phyloP scores from a whole-genome alignment of 2,329 filamentous ascomycete species.

The Huntiella bhutanensis region DNA sequence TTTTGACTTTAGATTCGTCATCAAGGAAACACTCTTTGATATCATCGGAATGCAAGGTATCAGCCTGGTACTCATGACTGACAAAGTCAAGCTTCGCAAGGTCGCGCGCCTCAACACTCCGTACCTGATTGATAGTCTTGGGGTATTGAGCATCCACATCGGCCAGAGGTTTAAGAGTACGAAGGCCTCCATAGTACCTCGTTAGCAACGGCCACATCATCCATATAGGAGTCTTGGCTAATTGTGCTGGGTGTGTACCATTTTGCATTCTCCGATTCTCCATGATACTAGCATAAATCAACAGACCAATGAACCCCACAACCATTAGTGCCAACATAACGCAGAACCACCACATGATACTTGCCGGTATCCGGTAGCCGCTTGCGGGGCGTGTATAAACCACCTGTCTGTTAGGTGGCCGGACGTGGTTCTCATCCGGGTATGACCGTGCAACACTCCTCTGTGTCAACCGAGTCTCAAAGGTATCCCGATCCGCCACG shows the following conservation, averaged over 20 bases:
- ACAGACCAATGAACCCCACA: constrained; percentile 55
- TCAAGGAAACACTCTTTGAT: constrained; percentile 68
- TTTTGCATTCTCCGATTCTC: constrained; percentile 46
- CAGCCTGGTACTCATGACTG: constrained; percentile 23
- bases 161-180: constrained; percentile 43
- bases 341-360: constrained; percentile 60
- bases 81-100: not conserved
- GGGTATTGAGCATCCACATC: constrained; percentile 73
- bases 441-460: constrained; percentile 3
- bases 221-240: constrained; percentile 43
- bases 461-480: not conserved
- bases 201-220: constrained; percentile 71
- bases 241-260: constrained; percentile 19
- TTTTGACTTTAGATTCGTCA: constrained; percentile 37
- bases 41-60: constrained; percentile 36
- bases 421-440: not conserved
- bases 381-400: constrained; percentile 21
- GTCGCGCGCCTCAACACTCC: not conserved
- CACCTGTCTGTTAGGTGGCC: constrained; percentile 17
- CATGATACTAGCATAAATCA: constrained; percentile 54
- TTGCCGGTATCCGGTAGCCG: constrained; percentile 47
- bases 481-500: constrained; percentile 40
- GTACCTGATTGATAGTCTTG: constrained; percentile 19
- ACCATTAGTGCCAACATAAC: constrained; percentile 50
- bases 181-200: constrained; percentile 77